phyloP scores from a whole-genome alignment of 441 rosid genomes.

The Jatropha multifida region DNA sequence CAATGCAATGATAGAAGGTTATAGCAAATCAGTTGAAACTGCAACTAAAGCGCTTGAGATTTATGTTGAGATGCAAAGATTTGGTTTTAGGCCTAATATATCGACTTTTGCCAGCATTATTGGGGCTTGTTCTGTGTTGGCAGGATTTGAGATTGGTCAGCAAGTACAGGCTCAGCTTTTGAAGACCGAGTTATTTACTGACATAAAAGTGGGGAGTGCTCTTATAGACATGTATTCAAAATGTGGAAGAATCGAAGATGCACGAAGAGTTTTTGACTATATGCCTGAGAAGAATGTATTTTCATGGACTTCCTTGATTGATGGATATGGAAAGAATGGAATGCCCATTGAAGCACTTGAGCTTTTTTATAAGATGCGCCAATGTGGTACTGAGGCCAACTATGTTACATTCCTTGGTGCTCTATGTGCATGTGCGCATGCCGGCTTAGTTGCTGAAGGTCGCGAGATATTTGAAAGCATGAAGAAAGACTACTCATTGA shows the following conservation, averaged over 20 bases:
- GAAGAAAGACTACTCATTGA: slow-evolving; percentile 61
- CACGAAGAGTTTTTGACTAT: slow-evolving; percentile 52
- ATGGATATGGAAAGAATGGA: slow-evolving; percentile 88
- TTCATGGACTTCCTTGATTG: slow-evolving; percentile 94
- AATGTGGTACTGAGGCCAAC: slow-evolving; percentile 51
- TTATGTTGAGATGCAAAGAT: slow-evolving; percentile 65
- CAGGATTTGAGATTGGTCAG: slow-evolving; percentile 61
- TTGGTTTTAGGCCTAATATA: slow-evolving; percentile 53
- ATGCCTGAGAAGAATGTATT: slow-evolving; percentile 73
- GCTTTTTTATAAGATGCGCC: slow-evolving; percentile 55
- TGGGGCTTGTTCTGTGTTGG: slow-evolving; percentile 76
- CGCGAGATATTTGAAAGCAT: slow-evolving; percentile 67
- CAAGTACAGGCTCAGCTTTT: slow-evolving; percentile 71
- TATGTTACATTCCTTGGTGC: slow-evolving; percentile 80
- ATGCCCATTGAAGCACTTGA: slow-evolving; percentile 63
- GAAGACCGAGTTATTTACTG: slow-evolving; percentile 45
- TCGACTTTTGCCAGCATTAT: slow-evolving; percentile 76
- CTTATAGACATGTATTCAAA: slow-evolving; percentile 86
- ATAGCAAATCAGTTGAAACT: slow-evolving; percentile 56
- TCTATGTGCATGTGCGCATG: slow-evolving; percentile 80
- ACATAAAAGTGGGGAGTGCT: slow-evolving; percentile 82
- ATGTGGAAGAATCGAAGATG: slow-evolving; percentile 68
- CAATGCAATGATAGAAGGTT: slow-evolving; percentile 95
- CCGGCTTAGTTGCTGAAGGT: slow-evolving; percentile 68
- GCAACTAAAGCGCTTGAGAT: slow-evolving; percentile 51